A percentile compares a stretch with the other conserved stretches of the same genome.
These are phyloP conservation scores for Chlamydomonas urium DNA, from an alignment of 139 green algal species.

Conservation along the genomic window DNA sequence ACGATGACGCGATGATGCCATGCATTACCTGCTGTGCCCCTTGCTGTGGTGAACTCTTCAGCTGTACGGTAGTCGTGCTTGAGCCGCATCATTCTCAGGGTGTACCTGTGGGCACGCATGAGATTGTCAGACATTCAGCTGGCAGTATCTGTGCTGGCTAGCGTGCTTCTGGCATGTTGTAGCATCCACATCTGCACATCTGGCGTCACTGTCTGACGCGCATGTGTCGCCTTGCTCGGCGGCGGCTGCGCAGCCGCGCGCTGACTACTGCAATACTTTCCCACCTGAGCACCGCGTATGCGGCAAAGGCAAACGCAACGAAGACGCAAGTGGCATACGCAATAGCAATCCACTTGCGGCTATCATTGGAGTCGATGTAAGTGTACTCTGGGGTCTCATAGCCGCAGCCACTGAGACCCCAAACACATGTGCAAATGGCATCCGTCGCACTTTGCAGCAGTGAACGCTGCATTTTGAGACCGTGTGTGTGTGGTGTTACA, in stretches of 20 bases:
- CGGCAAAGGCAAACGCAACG: not conserved
- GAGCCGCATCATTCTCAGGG: not conserved
- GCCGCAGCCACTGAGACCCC: too few relatives aligned
- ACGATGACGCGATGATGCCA: too few relatives aligned
- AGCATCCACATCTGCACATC: not conserved
- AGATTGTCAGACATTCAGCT: not conserved
- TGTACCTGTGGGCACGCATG: not conserved
- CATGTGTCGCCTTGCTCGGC: too few relatives aligned
- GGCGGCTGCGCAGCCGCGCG: too few relatives aligned
- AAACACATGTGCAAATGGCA: too few relatives aligned
- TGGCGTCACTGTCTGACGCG: too few relatives aligned
- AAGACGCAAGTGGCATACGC: not conserved
- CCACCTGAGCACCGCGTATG: slow-evolving; percentile 5
- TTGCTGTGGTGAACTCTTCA: slow-evolving; percentile 62
- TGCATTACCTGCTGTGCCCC: slow-evolving; percentile 23
- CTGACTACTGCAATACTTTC: too few relatives aligned
- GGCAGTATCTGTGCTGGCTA: not conserved
- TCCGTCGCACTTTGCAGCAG: too few relatives aligned
- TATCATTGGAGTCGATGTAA: slow-evolving; percentile 1
- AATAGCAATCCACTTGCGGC: slow-evolving; percentile 9
- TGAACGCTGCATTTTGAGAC: too few relatives aligned
- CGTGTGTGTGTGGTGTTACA: too few relatives aligned
- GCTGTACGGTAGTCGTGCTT: slow-evolving; percentile 14
- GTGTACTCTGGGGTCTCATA: not conserved
- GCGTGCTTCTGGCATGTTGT: not conserved